Evolutionary conservation across 2,329 filamentous ascomycete genomes (phyloP).

Genomic region (Ophiocordyceps camponoti-leonardi): DNA sequence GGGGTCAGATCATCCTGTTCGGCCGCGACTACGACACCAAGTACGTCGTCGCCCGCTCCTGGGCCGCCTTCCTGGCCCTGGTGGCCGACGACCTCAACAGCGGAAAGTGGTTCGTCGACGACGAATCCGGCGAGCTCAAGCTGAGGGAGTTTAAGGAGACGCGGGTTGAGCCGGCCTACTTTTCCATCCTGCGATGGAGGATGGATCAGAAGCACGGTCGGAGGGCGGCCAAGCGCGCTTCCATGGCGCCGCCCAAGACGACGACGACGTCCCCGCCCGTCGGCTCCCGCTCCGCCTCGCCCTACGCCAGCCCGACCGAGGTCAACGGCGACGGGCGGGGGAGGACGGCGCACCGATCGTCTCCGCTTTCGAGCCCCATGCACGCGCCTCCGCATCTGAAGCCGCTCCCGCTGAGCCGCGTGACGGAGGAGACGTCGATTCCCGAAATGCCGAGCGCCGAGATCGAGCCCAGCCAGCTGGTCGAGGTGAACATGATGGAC

Average conservation of each 20-base stretch:
- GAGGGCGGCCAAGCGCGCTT: conserved; percentile 34
- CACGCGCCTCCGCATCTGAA: conserved; percentile 44
- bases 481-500: conserved; percentile 37
- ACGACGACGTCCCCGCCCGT: conserved; percentile 21
- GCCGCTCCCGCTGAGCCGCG: conserved; percentile 54
- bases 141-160: conserved; percentile 78
- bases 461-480: conserved; percentile 30
- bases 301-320: conserved; percentile 50
- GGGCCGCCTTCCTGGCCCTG: conserved; percentile 70
- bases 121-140: conserved; percentile 82
- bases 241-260: conserved; percentile 23
- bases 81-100: conserved; percentile 83
- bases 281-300: conserved; percentile 32
- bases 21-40: conserved; percentile 98
- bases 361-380: conserved; percentile 47
- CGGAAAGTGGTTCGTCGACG: conserved; percentile 82
- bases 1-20: conserved; percentile 94
- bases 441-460: conserved; percentile 20
- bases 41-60: conserved; percentile 87
- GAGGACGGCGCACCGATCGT: conserved; percentile 53
- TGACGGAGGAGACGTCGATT: conserved; percentile 47
- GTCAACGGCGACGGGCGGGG: conserved; percentile 44
- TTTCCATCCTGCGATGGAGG: conserved; percentile 90
- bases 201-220: conserved; percentile 90
- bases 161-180: conserved; percentile 80